Evolutionary conservation across 2,329 filamentous ascomycete genomes (phyloP).

Genomic region (Akanthomyces uredinophilus): DNA sequence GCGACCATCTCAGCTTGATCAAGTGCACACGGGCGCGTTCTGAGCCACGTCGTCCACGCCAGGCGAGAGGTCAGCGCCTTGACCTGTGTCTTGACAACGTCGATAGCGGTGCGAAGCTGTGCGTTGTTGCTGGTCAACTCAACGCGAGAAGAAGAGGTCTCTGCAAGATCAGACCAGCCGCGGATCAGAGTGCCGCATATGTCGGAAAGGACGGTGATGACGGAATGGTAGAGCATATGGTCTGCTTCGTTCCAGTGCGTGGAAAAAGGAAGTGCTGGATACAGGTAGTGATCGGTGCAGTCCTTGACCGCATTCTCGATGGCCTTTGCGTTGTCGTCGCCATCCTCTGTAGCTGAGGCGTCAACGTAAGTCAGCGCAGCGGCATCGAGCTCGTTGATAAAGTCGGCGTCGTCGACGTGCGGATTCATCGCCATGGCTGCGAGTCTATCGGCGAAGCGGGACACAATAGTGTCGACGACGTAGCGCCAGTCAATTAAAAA

Average conservation of each 20-base stretch:
- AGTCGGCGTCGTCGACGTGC: conserved; percentile 22
- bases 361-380: conserved; percentile 19
- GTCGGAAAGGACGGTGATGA: not conserved
- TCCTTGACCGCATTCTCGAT: not conserved
- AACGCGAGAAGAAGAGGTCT: not conserved
- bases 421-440: conserved; percentile 28
- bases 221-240: conserved; percentile 4
- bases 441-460: conserved; percentile 55
- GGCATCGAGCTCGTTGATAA: conserved; percentile 32
- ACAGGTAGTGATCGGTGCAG: not conserved
- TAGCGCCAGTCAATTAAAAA: conserved; percentile 56
- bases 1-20: conserved; percentile 57
- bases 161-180: not conserved
- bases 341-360: not conserved
- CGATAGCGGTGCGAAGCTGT: not conserved
- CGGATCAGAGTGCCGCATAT: not conserved
- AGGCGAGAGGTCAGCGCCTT: conserved; percentile 42
- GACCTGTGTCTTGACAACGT: not conserved
- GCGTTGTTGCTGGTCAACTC: not conserved
- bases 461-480: conserved; percentile 59
- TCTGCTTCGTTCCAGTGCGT: conserved; percentile 1
- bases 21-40: conserved; percentile 45
- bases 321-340: no score
- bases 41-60: conserved; percentile 56
- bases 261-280: conserved; percentile 4